Conservation (phyloP, 2,329 filamentous ascomycete species). For the Pyricularia sp. region DNA sequence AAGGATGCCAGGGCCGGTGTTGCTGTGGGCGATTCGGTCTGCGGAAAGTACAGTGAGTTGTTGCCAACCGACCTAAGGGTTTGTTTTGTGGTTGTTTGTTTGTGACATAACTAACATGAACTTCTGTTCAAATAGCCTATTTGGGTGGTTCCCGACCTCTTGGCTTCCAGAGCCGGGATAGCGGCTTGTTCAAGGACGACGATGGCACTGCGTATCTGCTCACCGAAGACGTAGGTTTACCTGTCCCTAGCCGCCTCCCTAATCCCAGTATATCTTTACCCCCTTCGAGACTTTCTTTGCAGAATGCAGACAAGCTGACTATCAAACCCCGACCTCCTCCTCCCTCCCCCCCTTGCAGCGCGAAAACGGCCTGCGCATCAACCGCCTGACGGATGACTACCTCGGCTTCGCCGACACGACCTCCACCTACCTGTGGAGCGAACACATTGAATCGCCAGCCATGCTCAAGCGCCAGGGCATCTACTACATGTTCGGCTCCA, state of each 20-base stretch:
- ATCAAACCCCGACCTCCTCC: not conserved
- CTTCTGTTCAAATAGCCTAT: conserved; percentile 14
- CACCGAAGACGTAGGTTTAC: conserved; percentile 44
- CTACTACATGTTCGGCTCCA: conserved; percentile 46
- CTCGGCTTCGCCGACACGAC: conserved; percentile 7
- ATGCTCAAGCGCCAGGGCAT: conserved; percentile 39
- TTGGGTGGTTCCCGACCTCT: conserved; percentile 22
- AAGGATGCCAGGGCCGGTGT: conserved; percentile 16
- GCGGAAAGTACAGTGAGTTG: conserved; percentile 41
- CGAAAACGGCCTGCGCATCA: conserved; percentile 13
- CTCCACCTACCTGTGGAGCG: conserved; percentile 15
- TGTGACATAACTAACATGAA: too few species aligned
- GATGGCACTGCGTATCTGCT: conserved; percentile 52
- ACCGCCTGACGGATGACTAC: conserved; percentile 15
- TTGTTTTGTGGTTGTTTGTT: too few species aligned
- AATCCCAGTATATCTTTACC: not conserved
- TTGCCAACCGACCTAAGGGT: not conserved
- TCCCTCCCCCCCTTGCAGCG: conserved; percentile 6
- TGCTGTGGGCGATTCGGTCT: conserved; percentile 38
- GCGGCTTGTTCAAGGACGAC: conserved; percentile 52
- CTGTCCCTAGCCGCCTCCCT: not conserved
- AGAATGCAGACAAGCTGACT: not conserved
- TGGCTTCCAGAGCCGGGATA: conserved; percentile 30
- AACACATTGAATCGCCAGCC: conserved; percentile 41
- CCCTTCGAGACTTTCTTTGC: not conserved